A percentile compares a stretch with the other conserved stretches of the same genome.
Evolutionary conservation across 163 green algal genomes (phyloP).

Genomic region (Prototheca stagnorum): DNA sequence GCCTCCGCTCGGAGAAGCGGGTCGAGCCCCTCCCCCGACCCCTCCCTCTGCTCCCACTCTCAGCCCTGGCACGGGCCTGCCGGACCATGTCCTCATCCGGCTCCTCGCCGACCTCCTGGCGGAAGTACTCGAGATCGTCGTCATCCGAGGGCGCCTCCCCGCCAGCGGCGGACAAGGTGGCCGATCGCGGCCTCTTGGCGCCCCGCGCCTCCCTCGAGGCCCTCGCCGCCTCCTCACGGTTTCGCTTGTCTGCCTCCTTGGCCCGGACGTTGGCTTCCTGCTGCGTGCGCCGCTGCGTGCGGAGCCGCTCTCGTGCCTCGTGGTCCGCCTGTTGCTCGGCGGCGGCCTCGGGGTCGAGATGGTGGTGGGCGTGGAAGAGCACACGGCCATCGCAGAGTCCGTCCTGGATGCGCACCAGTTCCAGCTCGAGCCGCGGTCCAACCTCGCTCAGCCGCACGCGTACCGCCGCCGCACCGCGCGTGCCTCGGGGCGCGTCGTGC

Average conservation of each 20-base stretch:
- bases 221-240: neutral
- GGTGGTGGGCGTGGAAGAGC: constrained; percentile 68
- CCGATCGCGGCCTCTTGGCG: too few relatives aligned
- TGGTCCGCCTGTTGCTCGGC: constrained; percentile 24
- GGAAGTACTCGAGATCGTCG: constrained; percentile 39
- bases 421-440: constrained; percentile 75
- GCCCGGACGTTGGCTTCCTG: constrained; percentile 55
- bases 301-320: constrained; percentile 17
- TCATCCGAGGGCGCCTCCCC: neutral
- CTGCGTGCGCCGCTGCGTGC: constrained; percentile 20
- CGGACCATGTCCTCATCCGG: constrained; percentile 24
- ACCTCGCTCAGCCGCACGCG: constrained; percentile 69
- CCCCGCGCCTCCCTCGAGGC: neutral
- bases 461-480: constrained; percentile 32
- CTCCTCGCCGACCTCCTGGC: constrained; percentile 37
- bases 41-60: too few relatives aligned
- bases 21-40: too few relatives aligned
- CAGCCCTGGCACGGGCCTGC: too few relatives aligned
- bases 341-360: constrained; percentile 22
- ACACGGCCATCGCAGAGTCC: constrained; percentile 74
- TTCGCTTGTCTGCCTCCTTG: constrained; percentile 34
- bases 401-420: constrained; percentile 90
- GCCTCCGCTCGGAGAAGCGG: too few relatives aligned
- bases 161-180: too few relatives aligned
- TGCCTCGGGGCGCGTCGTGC: constrained; percentile 33